These are phyloP conservation scores for Colletotrichum sp. DNA, from an alignment of 2,329 filamentous ascomycete species.

Conservation along the genomic window DNA sequence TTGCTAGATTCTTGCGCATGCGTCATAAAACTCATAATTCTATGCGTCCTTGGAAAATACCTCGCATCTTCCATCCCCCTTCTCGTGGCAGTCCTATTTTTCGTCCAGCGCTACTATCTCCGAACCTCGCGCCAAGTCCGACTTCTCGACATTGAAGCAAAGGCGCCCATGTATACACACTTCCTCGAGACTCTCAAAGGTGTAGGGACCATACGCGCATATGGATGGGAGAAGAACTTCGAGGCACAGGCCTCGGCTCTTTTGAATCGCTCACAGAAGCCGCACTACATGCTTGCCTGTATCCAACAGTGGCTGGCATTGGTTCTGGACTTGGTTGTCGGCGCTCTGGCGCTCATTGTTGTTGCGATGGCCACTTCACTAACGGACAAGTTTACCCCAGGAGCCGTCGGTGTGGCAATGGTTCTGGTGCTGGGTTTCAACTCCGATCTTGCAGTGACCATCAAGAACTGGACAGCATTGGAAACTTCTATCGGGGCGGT, in stretches of 20 bases:
- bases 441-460: background rate
- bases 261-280: slow-evolving; percentile 51
- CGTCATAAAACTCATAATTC: background rate
- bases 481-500: slow-evolving; percentile 4
- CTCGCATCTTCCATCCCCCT: slow-evolving; percentile 31
- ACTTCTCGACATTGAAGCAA: slow-evolving; percentile 34
- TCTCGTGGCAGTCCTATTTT: slow-evolving; percentile 28
- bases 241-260: slow-evolving; percentile 20
- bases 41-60: background rate
- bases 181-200: slow-evolving; percentile 32
- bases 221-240: slow-evolving; percentile 32
- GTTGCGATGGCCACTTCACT: slow-evolving; percentile 14
- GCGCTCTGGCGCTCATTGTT: slow-evolving; percentile 44
- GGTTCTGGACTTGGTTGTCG: slow-evolving; percentile 56
- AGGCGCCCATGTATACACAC: slow-evolving; percentile 31
- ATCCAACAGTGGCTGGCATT: slow-evolving; percentile 60
- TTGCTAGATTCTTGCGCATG: background rate
- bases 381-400: slow-evolving; percentile 28
- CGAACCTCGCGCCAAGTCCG: slow-evolving; percentile 35
- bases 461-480: slow-evolving; percentile 26
- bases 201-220: slow-evolving; percentile 36
- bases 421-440: background rate
- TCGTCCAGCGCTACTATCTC: slow-evolving; percentile 28
- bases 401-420: slow-evolving; percentile 26
- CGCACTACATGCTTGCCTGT: slow-evolving; percentile 56